Percentiles rank a stretch among this genome's conserved stretches.
Conservation (phyloP, 2,329 filamentous ascomycete species). For the Fulvia fulva region DNA sequence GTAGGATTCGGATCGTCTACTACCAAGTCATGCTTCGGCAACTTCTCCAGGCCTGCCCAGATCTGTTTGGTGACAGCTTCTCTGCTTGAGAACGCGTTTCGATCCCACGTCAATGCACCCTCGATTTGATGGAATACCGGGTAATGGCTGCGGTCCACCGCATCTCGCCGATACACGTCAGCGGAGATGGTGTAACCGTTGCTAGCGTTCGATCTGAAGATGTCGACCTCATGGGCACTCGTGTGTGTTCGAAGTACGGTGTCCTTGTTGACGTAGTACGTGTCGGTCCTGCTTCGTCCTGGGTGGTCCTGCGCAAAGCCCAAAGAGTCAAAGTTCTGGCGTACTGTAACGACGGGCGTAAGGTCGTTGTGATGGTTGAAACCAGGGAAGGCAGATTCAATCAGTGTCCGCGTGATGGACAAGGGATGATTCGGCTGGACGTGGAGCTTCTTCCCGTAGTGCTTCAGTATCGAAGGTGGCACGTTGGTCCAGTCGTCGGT, state of each 20-base stretch:
- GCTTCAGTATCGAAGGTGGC: slow-evolving; percentile 67
- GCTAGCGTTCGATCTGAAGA: slow-evolving; percentile 68
- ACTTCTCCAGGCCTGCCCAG: slow-evolving; percentile 62
- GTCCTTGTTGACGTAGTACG: slow-evolving; percentile 85
- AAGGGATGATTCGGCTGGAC: slow-evolving; percentile 87
- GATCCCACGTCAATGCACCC: slow-evolving; percentile 84
- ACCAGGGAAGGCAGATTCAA: slow-evolving; percentile 80
- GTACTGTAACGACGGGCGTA: slow-evolving; percentile 76
- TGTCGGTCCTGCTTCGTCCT: slow-evolving; percentile 81
- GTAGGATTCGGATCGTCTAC: slow-evolving; percentile 83
- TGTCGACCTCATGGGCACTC: slow-evolving; percentile 83
- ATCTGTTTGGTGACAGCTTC: slow-evolving; percentile 62
- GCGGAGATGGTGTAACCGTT: slow-evolving; percentile 86
- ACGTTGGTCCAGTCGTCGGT: slow-evolving; percentile 85
- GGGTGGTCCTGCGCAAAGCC: slow-evolving; percentile 86
- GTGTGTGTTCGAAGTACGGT: slow-evolving; percentile 91
- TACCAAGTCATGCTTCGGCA: slow-evolving; percentile 69
- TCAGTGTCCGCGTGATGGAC: slow-evolving; percentile 83
- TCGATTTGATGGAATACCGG: slow-evolving; percentile 99
- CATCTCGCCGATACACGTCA: slow-evolving; percentile 93
- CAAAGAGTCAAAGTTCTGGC: slow-evolving; percentile 94
- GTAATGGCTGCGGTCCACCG: slow-evolving; percentile 91
- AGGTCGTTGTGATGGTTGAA: slow-evolving; percentile 76
- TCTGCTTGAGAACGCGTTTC: slow-evolving; percentile 51
- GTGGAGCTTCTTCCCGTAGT: slow-evolving; percentile 76